Base-by-base conservation (phyloP, 202 grass and related monocot genomes). In the Cymbopogon flexuosus region DNA sequence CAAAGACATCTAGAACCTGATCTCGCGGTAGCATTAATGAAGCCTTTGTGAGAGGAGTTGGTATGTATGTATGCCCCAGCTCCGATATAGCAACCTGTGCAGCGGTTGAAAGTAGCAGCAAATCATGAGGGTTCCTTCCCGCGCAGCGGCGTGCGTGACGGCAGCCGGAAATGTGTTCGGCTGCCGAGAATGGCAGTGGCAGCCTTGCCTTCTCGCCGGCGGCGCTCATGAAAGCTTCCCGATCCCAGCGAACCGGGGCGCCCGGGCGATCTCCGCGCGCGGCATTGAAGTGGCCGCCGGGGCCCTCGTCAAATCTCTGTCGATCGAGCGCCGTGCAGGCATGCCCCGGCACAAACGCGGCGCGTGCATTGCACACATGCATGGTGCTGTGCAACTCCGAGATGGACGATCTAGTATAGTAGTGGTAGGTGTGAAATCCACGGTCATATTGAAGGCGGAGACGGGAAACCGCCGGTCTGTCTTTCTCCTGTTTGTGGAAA, bases 341-440 rank as follows among this genome's bases (percentile, higher is more conserved):
- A 82, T 90, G 82, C 78, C 23, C 58, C 85, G 79, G 3, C 65
- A 67, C 73, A 75, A 64, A 58, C 88, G 86, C 76, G 35, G 57
- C 72, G 79, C 46, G 21, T 47, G 45, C 14, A 47, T 15, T 16
- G 45, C 45, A 16, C 4, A 5, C 1, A 5, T 19, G 47, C 16
- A 21, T 59, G n/a, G 9, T 21, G n/a, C 19, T 57, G 19, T 57
- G n/a, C 52, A 22, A 22, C 43, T 8, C 24, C 15, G 69, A 8
- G 4, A 42, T 23, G 58, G 21, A 6, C 54, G 56, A 23, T 23
- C 42, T 49, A 8, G 3, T 33, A 35, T 64, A 39, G 68, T 21
- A 56, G 45, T 22, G 36, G 31, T 65, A 41, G 70, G 35, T 56
- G 13, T 74, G 40, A 27, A 52, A 41, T 51, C 62, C 16, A 42